Base-by-base conservation (phyloP, 2,329 filamentous ascomycete species). In the Cercospora janseana region DNA sequence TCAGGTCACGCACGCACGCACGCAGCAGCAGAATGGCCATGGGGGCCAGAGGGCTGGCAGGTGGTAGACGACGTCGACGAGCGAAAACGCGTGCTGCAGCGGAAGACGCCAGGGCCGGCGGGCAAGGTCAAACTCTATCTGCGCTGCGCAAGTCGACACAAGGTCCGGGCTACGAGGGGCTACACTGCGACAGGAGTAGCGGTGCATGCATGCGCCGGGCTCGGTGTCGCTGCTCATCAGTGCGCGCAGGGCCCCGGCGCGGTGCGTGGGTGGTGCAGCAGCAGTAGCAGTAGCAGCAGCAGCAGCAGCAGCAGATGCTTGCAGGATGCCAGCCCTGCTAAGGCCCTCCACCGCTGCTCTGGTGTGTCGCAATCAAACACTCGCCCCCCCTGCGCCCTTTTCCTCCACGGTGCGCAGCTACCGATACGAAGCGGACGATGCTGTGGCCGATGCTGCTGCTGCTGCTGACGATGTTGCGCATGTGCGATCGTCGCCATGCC, bases 111-210 rank as follows among this genome's bases (percentile, higher is more conserved):
- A 46, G 41, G 49, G 42, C 48, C 31, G 35, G 45, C 23, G 18
- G n/a, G 49, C 43, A 56, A 53, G 54, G 50, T 53, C 54, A 45
- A 56, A 56, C 54, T 56, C 50, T 53, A 56, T 56, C 54, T 49
- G 28, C 26, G 28, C 27, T 46, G 26, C 42, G 18, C 23, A 20
- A n/a, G 28, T 46, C 53, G 53, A 52, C 47, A 48, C 54, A 51
- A 48, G 46, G 44, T 40, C 31, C 50, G 47, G 34, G 34, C 42
- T 43, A 42, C 18, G 31, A 10, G 13, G 35, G n/a, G 15, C 20
- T 12, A 37, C 15, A 35, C 44, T 7, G 44, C 44, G 21, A 21
- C 29, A 23, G 44, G 12, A 37, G 27, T 10, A 21, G 18, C 16
- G 34, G 15, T 34, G 31, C 8, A 24, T 26, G 28, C 27, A 9